Base-by-base conservation (phyloP, 257 asterid species). In the Fraxinus quadrangulata region DNA sequence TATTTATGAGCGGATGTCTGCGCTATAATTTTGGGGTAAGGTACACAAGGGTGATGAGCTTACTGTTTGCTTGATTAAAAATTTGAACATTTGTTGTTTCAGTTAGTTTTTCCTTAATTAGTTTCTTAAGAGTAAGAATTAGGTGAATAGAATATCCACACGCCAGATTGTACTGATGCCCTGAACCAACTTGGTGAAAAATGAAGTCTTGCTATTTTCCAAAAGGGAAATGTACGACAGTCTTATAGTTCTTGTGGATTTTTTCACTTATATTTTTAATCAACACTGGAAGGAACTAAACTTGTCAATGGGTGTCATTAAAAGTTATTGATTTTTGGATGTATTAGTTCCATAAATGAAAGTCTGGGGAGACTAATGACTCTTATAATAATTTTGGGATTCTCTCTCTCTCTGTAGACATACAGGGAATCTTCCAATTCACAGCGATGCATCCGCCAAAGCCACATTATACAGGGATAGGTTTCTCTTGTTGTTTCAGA, bases 401-500 rank as follows among this genome's bases (percentile, higher is more conserved):
- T 47, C 31, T 63, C 36, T 33, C 36, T 39, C 59, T 47, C 54
- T 71, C 71, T 82, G 79, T 81, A 95, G 99, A 81, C 84, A 88
- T 81, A 78, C 86, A 36, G 94, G 95, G 78, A 83, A 80, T 69
- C 91, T 83, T 85, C 91, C 98, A 68, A 77, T 93, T 79, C 96
- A 96, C n/a, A 97, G 97, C 5, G 97, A 96, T 85, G 95, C 99
- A 77, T 86, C 95, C 74, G 91, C 96, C 24, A 96, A 93, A 87
- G 96, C 87, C 79, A 81, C 81, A 28, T 81, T 96, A 49, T 96
- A 93, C 80, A 90, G 88, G 82, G 97, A 96, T 83, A 89, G 98
- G 88, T 92, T 96, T 82, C 88, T 89, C 66, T 79, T 93, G 85
- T 85, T 93, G 83, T 87, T 75, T 71, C 99, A 93, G 82, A 88